Evolutionary conservation across 1,284 basidiomycete genomes (phyloP).

Genomic region (Boletus mariae): DNA sequence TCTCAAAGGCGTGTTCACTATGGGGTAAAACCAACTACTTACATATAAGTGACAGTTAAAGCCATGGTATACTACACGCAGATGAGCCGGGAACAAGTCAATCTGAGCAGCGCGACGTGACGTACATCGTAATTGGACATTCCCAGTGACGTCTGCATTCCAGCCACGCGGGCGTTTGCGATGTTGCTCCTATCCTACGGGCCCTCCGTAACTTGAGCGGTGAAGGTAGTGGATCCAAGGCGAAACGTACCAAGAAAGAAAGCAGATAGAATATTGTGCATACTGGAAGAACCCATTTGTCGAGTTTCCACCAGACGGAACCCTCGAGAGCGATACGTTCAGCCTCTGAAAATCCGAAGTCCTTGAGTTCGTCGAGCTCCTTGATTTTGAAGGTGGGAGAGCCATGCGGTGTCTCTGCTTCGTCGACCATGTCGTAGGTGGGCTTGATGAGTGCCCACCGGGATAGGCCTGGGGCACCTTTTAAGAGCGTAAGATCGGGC

Average conservation of each 20-base stretch:
- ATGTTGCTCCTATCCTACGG: constrained; percentile 44
- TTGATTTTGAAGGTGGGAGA: constrained; percentile 4
- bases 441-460: not conserved
- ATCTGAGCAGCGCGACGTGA: not conserved
- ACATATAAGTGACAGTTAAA: constrained; percentile 52
- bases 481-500: not conserved
- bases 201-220: not conserved
- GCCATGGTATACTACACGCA: constrained; percentile 43
- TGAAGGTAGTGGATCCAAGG: not conserved
- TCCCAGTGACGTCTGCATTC: constrained; percentile 50
- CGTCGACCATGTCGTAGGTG: constrained; percentile 3
- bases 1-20: constrained; percentile 2
- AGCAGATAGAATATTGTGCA: constrained; percentile 49
- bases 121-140: constrained; percentile 46
- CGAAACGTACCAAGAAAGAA: constrained; percentile 44
- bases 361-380: constrained; percentile 9
- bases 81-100: not conserved
- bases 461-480: not conserved
- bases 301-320: constrained; percentile 47
- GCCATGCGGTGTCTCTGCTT: not conserved
- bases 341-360: constrained; percentile 12
- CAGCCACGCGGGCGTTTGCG: constrained; percentile 58
- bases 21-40: constrained; percentile 13
- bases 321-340: constrained; percentile 29
- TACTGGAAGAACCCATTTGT: constrained; percentile 45